Evolutionary conservation across 768 basidiomycete genomes (phyloP), one percentile per base, ranked within the genome.

Genomic region (Lyophyllum decastes): DNA sequence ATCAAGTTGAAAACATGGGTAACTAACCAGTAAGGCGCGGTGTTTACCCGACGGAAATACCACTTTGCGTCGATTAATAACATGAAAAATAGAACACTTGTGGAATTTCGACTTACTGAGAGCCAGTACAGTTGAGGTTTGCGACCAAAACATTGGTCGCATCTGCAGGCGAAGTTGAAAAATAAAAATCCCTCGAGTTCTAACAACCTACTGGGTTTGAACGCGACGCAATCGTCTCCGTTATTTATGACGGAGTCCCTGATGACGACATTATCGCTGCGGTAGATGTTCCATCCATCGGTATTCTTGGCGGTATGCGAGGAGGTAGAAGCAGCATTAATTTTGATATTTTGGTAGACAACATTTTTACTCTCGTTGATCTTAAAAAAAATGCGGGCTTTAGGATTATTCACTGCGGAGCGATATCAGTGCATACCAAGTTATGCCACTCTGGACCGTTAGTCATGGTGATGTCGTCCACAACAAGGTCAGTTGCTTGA

Each of bases 201-300:
- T 2, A 27, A 6, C 43, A 8, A 56, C 71, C 49, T 63, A 78
- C 81, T 80, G 2, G 82, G 81, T 59, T 84, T 84, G 69, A 84
- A 82, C 2, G 81, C 76, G 16, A 89, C 86, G 63, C 83, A 86
- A 61, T 85, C 84, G 56, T 86, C 83, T 2, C 78, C 81, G 52
- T 83, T 84, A 46, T 75, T 76, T 51, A 84, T 82, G 35, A 76
- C 70, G 1, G 82, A 82, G 58, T 85, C 77, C 49, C 69, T 62
- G 41, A 85, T 79, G 1, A 70, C 66, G 27, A 85, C 78, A 52
- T 68, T 72, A 61, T 83, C 78, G 61, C 81, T 82, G 30, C 83
- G 78, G 66, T 86, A 86, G 35, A 83, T 79, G 62, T 87, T 81
- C 85, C 85, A 86, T 4, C 86, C 86, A 62, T 87, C 85, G 6